phyloP scores from a whole-genome alignment of 1,284 basidiomycete genomes.

The Acaromyces ingoldii region DNA sequence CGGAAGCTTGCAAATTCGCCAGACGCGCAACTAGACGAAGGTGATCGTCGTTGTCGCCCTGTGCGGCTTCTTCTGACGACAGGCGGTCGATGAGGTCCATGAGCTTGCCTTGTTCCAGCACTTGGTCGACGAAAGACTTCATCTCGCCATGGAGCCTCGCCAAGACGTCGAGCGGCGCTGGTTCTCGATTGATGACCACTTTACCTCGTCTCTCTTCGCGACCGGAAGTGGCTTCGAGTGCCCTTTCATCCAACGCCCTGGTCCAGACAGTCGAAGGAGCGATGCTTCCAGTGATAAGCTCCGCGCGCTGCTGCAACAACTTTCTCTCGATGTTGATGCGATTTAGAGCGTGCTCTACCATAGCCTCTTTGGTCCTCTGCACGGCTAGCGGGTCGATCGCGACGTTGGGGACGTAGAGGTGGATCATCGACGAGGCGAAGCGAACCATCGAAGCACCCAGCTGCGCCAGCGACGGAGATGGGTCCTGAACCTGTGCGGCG shows the following conservation, averaged over 20 bases:
- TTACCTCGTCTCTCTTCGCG: not conserved
- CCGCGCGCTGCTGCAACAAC: not conserved
- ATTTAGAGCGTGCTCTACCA: conserved; percentile 53
- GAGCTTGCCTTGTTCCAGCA: conserved; percentile 29
- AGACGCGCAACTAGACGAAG: conserved; percentile 22
- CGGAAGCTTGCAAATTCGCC: conserved; percentile 47
- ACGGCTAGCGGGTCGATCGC: conserved; percentile 82
- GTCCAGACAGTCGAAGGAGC: not conserved
- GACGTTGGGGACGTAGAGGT: conserved; percentile 76
- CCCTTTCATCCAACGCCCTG: not conserved
- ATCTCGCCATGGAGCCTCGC: conserved; percentile 79
- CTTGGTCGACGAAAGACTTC: conserved; percentile 28
- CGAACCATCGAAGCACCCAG: conserved; percentile 65
- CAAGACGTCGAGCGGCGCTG: conserved; percentile 50
- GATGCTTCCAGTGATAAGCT: conserved; percentile 1
- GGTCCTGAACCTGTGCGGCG: too few species aligned
- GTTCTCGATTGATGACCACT: not conserved
- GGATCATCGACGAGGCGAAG: conserved; percentile 61
- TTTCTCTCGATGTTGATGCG: conserved; percentile 50
- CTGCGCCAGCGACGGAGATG: not conserved
- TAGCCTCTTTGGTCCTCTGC: conserved; percentile 59
- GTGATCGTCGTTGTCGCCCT: conserved; percentile 16
- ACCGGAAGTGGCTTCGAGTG: not conserved
- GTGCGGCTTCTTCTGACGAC: conserved; percentile 6
- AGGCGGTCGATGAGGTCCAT: conserved; percentile 40